Conservation (phyloP, 1,284 basidiomycete genomes). For the Pseudozyma thailandica region DNA sequence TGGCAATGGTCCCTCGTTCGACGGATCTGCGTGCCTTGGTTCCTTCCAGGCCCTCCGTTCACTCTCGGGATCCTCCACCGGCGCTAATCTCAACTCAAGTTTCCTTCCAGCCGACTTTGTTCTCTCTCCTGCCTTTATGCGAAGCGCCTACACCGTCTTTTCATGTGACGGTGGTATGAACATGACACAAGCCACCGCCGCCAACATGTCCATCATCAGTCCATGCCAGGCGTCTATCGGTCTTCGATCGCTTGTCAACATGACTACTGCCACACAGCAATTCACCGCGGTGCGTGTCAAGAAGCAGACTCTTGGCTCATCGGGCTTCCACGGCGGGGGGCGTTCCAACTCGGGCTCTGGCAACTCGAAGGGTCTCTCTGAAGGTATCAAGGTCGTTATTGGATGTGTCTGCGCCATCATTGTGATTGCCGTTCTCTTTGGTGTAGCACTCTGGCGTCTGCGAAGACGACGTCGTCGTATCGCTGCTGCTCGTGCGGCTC, state of each 20-base stretch:
- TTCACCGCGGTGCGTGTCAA: conserved; percentile 60
- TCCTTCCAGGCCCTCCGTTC: conserved; percentile 57
- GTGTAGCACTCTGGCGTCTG: conserved; percentile 50
- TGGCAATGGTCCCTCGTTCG: conserved; percentile 27
- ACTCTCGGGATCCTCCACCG: conserved; percentile 33
- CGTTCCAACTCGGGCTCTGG: conserved; percentile 21
- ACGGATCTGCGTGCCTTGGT: conserved; percentile 50
- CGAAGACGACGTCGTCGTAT: conserved; percentile 38
- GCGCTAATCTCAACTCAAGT: conserved; percentile 33
- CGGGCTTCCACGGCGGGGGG: conserved; percentile 25
- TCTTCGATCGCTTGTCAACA: conserved; percentile 51
- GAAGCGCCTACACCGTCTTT: conserved; percentile 58
- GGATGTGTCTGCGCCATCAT: conserved; percentile 52
- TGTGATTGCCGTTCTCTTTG: conserved; percentile 50
- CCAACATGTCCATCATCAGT: conserved; percentile 31
- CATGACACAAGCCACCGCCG: conserved; percentile 15
- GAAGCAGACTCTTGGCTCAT: conserved; percentile 54
- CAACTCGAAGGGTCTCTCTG: conserved; percentile 48
- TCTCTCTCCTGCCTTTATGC: conserved; percentile 58
- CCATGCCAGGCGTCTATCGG: conserved; percentile 52
- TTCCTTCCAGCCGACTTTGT: conserved; percentile 57
- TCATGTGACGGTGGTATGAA: conserved; percentile 50
- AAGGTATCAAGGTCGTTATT: conserved; percentile 58
- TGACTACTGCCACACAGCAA: conserved; percentile 45
- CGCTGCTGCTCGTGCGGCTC: conserved; percentile 39